Evolutionary conservation across 306 rosid genomes (phyloP).

Genomic region (Quillaja saponaria): DNA sequence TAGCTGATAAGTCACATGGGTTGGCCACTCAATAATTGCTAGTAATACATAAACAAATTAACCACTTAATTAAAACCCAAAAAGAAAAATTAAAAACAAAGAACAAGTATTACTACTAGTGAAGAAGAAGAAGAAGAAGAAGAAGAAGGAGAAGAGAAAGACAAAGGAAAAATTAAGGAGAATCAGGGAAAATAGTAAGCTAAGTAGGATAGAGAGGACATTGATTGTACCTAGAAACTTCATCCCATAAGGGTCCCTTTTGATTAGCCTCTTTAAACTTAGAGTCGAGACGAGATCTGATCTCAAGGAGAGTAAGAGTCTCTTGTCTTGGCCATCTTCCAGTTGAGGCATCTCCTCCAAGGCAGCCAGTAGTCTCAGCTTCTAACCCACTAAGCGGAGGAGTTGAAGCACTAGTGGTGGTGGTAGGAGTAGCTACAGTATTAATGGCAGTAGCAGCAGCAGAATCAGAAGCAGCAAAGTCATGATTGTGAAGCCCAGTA

Average conservation of each 20-base stretch:
- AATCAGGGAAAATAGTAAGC: too few species aligned
- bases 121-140: neutral
- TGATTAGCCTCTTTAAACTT: constrained; percentile 96
- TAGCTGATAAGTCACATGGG: neutral
- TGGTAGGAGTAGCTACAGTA: constrained; percentile 27
- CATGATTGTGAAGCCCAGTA: constrained; percentile 24
- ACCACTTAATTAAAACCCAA: too few species aligned
- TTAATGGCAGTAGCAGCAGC: constrained; percentile 5
- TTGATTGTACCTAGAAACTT: constrained; percentile 78
- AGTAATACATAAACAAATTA: neutral
- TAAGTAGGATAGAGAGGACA: neutral
- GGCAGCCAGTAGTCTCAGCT: constrained; percentile 45
- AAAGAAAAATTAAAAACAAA: neutral
- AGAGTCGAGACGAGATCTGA: constrained; percentile 93
- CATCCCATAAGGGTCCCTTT: constrained; percentile 98
- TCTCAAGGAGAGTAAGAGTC: constrained; percentile 92
- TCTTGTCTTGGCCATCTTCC: constrained; percentile 97
- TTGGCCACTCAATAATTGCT: neutral
- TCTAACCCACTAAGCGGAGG: constrained; percentile 64
- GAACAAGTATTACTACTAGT: neutral
- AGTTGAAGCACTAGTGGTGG: constrained; percentile 48
- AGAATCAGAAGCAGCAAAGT: constrained; percentile 51
- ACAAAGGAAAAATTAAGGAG: neutral
- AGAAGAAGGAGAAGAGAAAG: neutral
- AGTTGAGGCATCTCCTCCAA: constrained; percentile 56